Evolutionary conservation across 768 basidiomycete species (phyloP).

Genomic region (Xerocomus potaroensis): DNA sequence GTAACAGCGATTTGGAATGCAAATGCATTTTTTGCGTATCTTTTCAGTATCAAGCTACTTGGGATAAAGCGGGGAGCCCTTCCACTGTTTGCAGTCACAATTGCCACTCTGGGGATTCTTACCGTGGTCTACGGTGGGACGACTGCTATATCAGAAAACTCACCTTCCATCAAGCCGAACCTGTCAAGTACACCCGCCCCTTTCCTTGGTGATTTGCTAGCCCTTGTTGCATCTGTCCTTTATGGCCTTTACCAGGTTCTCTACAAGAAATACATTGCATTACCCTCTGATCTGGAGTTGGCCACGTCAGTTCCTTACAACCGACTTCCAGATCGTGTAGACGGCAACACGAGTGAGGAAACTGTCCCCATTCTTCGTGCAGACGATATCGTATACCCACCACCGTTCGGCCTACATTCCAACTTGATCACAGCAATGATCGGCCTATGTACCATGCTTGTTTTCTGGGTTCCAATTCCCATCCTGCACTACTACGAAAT

Average conservation of each 20-base stretch:
- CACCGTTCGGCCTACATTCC: conserved; percentile 81
- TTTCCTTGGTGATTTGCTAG: conserved; percentile 68
- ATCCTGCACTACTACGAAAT: conserved; percentile 61
- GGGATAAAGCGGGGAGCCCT: conserved; percentile 57
- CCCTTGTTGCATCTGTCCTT: conserved; percentile 63
- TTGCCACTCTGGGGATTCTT: conserved; percentile 79
- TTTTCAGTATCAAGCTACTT: conserved; percentile 74
- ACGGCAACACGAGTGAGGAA: conserved; percentile 23
- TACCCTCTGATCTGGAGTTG: conserved; percentile 60
- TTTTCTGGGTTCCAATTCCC: conserved; percentile 78
- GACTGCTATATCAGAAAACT: conserved; percentile 23
- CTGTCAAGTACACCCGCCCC: conserved; percentile 40
- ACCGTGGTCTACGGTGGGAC: conserved; percentile 80
- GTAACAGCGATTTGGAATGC: conserved; percentile 89
- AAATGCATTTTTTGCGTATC: conserved; percentile 88
- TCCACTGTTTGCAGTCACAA: conserved; percentile 63
- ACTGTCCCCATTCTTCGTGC: conserved; percentile 12
- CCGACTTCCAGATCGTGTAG: conserved; percentile 38
- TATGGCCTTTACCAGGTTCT: conserved; percentile 81
- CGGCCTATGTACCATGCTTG: conserved; percentile 68
- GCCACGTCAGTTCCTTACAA: conserved; percentile 41
- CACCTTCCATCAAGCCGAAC: conserved; percentile 11
- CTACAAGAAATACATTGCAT: conserved; percentile 75
- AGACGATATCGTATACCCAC: conserved; percentile 44
- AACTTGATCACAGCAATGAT: conserved; percentile 78